Evolutionary conservation across 768 basidiomycete genomes (phyloP), one percentile per base, ranked within the genome.

Genomic region (Panaeolus cyanescens): DNA sequence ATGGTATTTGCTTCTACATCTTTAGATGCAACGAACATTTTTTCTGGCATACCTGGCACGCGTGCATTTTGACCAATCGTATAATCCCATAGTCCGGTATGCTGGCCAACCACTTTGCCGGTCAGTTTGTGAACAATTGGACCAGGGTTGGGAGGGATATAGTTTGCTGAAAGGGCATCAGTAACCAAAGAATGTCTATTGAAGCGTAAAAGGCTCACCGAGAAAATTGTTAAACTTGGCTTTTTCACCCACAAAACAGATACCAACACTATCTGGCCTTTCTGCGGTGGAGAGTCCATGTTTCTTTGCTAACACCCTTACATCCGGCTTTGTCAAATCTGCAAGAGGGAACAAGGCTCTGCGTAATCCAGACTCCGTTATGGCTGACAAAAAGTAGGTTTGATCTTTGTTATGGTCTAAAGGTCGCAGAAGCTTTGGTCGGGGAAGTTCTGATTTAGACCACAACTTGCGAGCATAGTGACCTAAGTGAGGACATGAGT

Each of bases 171-270:
- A n/a, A 34, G 17, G n/a, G 15, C 31, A 33, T 22, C 32, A 25
- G 53, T 33, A 1, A 54, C 9, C 22, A 57, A 17, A 59, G 17
- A 30, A 28, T 20, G 37, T n/a, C n/a, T 9, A 20, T 60, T 19
- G 17, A 2, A 32, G 31, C 55, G 54, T 36, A 34, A 58, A 33
- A 28, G 34, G 56, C 83, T 63, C 62, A 91, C 93, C 83, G 54
- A 96, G 72, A 70, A 96, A 98, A 8, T 83, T 75, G 28, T 81
- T 78, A 65, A 96, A 96, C 54, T 77, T 83, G 9, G 80, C 79
- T 68, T 89, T 86, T 69, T 95, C 85, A 4, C 95, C 96, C 1
- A 99, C 88, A 64, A 99, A 99, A 69, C 96, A 99, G 17, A 99
- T 83, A 0, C 96, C 96, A 86, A 96, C 95, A 72, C 92, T 95